These are phyloP conservation scores for Paracamarosporium sp. DNA, from an alignment of 2,329 filamentous ascomycete genomes.

Conservation along the genomic window DNA sequence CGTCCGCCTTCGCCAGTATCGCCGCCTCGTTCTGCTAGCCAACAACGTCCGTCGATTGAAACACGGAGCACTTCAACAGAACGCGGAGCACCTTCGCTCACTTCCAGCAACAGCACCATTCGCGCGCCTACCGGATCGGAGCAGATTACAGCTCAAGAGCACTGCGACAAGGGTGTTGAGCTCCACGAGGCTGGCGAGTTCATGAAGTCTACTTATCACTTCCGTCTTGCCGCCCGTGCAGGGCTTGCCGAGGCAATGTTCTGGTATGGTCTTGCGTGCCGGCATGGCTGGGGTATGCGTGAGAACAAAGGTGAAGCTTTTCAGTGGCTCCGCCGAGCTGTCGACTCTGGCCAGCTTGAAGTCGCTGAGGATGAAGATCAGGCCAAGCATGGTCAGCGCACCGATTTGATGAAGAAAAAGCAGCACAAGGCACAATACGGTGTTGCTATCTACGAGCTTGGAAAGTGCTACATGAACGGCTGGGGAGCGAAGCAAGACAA, in stretches of 20 bases:
- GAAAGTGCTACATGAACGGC: conserved; percentile 96
- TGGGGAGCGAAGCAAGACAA: conserved; percentile 98
- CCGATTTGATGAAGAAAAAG: conserved; percentile 74
- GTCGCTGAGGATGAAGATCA: conserved; percentile 81
- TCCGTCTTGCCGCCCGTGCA: conserved; percentile 84
- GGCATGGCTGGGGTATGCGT: conserved; percentile 98
- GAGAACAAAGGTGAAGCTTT: conserved; percentile 90
- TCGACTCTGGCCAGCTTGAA: conserved; percentile 81
- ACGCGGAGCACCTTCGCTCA: conserved; percentile 40
- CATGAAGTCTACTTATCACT: conserved; percentile 94
- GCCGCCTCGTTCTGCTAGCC: conserved; percentile 45
- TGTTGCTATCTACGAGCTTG: conserved; percentile 93
- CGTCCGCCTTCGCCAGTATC: conserved; percentile 48
- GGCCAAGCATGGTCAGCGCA: conserved; percentile 64
- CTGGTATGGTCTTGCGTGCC: conserved; percentile 90
- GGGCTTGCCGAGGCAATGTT: conserved; percentile 94
- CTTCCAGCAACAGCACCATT: conserved; percentile 54
- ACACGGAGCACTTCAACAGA: conserved; percentile 28
- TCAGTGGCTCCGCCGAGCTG: conserved; percentile 89
- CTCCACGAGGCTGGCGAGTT: conserved; percentile 87
- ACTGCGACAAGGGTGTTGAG: conserved; percentile 87
- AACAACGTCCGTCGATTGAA: conserved; percentile 26
- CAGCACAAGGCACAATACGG: conserved; percentile 92
- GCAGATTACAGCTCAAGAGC: conserved; percentile 83
- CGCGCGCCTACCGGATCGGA: conserved; percentile 55